Conservation (phyloP, 2,329 filamentous ascomycete genomes). For the Alternaria longipes region DNA sequence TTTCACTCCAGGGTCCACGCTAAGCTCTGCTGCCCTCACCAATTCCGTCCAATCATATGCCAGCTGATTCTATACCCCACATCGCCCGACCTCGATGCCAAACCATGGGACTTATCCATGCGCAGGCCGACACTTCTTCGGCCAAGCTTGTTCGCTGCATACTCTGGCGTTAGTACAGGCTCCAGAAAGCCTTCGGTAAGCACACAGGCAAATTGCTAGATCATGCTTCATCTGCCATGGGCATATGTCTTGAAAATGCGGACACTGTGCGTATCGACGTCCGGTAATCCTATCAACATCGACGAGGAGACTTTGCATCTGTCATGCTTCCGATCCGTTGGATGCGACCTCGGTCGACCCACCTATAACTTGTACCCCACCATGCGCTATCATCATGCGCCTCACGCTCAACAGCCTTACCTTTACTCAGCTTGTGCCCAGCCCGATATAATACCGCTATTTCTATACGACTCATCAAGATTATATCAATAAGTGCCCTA, state of each 20-base stretch:
- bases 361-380: conserved; percentile 1
- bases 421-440: conserved; percentile 5
- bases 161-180: background rate
- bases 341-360: background rate
- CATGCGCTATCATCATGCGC: background rate
- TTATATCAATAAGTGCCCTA: background rate
- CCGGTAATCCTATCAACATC: background rate
- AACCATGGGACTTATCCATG: background rate
- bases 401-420: background rate
- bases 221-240: background rate
- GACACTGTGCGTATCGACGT: background rate
- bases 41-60: conserved; percentile 33
- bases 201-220: background rate
- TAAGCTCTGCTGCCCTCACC: conserved; percentile 23
- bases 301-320: background rate
- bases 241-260: background rate
- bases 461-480: background rate
- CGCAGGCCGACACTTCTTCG: background rate
- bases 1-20: conserved; percentile 30
- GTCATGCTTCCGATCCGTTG: background rate
- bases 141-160: background rate
- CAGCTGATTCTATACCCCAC: conserved; percentile 6
- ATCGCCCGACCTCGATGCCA: background rate
- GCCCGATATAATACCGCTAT: background rate
- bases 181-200: background rate